Evolutionary conservation across 306 rosid species (phyloP).

Genomic region (Mimosa pudica): DNA sequence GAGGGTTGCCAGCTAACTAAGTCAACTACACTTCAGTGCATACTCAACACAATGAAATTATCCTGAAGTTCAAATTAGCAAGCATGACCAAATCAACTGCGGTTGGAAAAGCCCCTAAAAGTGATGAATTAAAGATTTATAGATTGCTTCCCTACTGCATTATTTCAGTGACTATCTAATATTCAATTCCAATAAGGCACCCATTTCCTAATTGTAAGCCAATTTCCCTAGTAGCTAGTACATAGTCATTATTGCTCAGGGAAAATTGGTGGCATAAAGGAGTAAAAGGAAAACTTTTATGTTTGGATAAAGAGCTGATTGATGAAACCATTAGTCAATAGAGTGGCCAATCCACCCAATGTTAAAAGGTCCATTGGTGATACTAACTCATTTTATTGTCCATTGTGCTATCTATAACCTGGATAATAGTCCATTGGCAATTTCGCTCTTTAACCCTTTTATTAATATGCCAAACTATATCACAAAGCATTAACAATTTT

Average conservation of each 20-base stretch:
- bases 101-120: background rate
- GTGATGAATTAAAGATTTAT: background rate
- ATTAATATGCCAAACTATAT: background rate
- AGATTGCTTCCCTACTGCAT: background rate
- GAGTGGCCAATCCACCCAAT: no score
- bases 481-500: slow-evolving; percentile 5
- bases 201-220: background rate
- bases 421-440: no score
- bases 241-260: background rate
- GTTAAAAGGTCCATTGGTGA: no score
- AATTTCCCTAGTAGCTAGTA: background rate
- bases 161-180: background rate
- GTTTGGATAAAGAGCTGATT: background rate
- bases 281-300: no score
- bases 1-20: background rate
- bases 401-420: no score
- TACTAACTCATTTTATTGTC: no score
- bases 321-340: background rate
- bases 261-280: background rate
- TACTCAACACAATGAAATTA: background rate
- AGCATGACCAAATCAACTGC: background rate
- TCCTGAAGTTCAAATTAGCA: background rate
- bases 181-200: background rate
- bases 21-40: background rate
- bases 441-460: background rate